Conservation (phyloP, 2,329 filamentous ascomycete genomes). For the Cytospora mali region DNA sequence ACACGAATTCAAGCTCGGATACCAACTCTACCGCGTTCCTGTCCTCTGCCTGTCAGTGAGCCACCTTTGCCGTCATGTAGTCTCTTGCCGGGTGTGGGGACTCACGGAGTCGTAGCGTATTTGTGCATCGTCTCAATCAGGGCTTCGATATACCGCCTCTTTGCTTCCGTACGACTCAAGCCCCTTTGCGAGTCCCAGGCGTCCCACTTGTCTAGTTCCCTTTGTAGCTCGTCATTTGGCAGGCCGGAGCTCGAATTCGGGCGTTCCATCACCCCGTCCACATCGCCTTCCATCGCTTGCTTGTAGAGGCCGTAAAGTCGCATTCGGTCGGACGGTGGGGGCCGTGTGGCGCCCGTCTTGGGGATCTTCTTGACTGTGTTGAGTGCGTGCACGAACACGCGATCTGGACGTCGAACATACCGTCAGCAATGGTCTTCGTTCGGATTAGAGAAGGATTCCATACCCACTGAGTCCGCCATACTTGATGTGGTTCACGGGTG, state of each 20-base stretch:
- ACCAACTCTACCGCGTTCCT: constrained; percentile 86
- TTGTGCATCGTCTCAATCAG: constrained; percentile 96
- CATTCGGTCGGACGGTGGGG: constrained; percentile 81
- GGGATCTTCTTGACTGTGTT: constrained; percentile 98
- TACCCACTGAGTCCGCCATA: constrained; percentile 59
- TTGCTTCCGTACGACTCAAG: constrained; percentile 85
- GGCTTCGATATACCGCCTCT: constrained; percentile 89
- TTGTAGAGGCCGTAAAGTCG: constrained; percentile 98
- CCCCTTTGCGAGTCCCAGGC: constrained; percentile 90
- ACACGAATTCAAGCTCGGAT: constrained; percentile 95
- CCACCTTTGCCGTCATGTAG: not conserved
- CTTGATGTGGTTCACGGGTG: constrained; percentile 23
- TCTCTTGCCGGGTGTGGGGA: constrained; percentile 23
- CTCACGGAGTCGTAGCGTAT: constrained; percentile 83
- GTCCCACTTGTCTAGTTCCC: constrained; percentile 78
- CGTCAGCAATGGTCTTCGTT: constrained; percentile 6
- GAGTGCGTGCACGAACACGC: constrained; percentile 97
- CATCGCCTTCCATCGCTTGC: constrained; percentile 98
- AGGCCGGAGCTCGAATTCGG: constrained; percentile 58
- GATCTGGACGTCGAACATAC: constrained; percentile 61
- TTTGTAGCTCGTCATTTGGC: constrained; percentile 55
- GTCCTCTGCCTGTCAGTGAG: constrained; percentile 19
- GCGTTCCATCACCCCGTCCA: constrained; percentile 89
- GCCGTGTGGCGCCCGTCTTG: constrained; percentile 86
- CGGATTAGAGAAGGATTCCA: constrained; percentile 27